A percentile compares a stretch with the other conserved stretches of the same genome.
Conservation (phyloP, 495 filamentous ascomycete genomes). For the Penicillium taxi region DNA sequence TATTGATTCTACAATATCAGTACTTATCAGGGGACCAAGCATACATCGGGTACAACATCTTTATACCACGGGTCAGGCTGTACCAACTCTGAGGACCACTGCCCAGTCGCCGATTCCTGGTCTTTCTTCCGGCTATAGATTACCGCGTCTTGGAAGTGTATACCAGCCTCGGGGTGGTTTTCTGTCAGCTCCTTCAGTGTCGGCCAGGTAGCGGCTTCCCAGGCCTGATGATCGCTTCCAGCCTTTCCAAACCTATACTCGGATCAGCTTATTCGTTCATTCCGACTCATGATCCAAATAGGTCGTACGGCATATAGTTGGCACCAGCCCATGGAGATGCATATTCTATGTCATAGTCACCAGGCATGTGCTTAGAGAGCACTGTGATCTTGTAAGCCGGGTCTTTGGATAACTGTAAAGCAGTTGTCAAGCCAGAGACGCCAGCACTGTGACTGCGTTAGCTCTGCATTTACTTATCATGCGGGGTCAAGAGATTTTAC, state of each 20-base stretch:
- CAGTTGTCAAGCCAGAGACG: conserved; percentile 86
- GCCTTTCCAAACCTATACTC: conserved; percentile 42
- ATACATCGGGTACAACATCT: conserved; percentile 63
- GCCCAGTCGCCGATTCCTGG: conserved; percentile 34
- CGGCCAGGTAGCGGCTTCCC: conserved; percentile 63
- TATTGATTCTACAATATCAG: too few species aligned
- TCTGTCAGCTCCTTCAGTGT: conserved; percentile 55
- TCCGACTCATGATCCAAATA: neutral
- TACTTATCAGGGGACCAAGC: too few species aligned
- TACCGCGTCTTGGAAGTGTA: conserved; percentile 69
- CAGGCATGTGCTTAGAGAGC: conserved; percentile 93
- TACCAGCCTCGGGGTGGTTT: conserved; percentile 75
- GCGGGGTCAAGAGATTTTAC: conserved; percentile 27
- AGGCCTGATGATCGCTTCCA: conserved; percentile 46
- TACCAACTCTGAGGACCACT: conserved; percentile 57
- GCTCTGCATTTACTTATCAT: neutral
- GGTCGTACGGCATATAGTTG: conserved; percentile 75
- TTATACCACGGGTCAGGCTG: conserved; percentile 74
- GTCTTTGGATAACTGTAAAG: conserved; percentile 69
- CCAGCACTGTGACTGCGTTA: conserved; percentile 56
- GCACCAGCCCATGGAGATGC: conserved; percentile 93
- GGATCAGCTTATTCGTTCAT: neutral
- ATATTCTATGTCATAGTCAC: conserved; percentile 96
- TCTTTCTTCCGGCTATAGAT: conserved; percentile 63
- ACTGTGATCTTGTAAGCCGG: conserved; percentile 65